Conservation (phyloP, 2,329 filamentous ascomycete genomes). For the Drechslerella stenobrocha region DNA sequence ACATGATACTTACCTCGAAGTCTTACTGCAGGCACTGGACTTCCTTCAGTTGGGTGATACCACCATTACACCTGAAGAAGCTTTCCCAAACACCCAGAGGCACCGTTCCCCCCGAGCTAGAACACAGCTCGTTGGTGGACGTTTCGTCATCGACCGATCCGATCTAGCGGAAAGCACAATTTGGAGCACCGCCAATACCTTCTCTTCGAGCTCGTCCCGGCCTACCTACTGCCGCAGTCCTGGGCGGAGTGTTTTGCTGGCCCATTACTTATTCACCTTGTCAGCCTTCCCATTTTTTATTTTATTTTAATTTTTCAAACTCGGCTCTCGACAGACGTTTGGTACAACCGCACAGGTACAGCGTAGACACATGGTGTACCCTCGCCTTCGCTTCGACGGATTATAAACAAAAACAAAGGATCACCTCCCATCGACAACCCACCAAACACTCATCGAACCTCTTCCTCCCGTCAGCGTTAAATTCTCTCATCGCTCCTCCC, state of each 20-base stretch:
- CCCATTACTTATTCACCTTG: not conserved
- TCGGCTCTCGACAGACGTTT: slow-evolving; percentile 5
- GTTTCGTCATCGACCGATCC: slow-evolving; percentile 45
- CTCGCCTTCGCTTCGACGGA: slow-evolving; percentile 5
- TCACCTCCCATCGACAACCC: slow-evolving; percentile 4
- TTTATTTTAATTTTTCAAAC: slow-evolving; percentile 13
- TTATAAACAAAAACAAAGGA: slow-evolving; percentile 24
- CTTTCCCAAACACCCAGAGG: not conserved
- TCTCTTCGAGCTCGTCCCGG: slow-evolving; percentile 11
- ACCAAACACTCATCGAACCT: too few relatives aligned
- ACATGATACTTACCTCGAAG: slow-evolving; percentile 46
- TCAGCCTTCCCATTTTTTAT: slow-evolving; percentile 14
- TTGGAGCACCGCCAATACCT: slow-evolving; percentile 5
- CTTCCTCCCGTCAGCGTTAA: not conserved
- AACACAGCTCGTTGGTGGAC: slow-evolving; percentile 8
- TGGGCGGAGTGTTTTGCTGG: slow-evolving; percentile 9
- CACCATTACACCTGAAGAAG: slow-evolving; percentile 4
- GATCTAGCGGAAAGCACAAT: slow-evolving; percentile 32
- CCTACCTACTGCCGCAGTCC: slow-evolving; percentile 9
- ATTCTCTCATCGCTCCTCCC: not conserved
- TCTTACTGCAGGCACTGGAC: not conserved
- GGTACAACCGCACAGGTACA: slow-evolving; percentile 4
- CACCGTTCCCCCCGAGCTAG: slow-evolving; percentile 1
- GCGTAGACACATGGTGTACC: not conserved
- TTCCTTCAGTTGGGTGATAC: slow-evolving; percentile 4